phyloP scores from a whole-genome alignment of 2,329 filamentous ascomycete genomes.

The Neurospora sp. region DNA sequence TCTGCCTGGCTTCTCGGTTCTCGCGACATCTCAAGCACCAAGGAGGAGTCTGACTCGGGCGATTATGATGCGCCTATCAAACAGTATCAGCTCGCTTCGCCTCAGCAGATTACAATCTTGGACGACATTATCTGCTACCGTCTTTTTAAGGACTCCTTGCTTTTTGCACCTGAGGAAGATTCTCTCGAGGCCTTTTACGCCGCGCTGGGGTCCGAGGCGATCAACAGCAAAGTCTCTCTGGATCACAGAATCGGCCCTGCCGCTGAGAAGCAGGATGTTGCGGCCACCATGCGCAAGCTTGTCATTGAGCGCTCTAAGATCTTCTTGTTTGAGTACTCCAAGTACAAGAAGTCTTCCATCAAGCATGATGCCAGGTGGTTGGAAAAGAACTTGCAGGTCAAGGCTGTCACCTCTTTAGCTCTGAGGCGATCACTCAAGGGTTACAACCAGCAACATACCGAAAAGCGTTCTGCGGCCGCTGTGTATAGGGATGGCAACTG shows the following conservation, averaged over 20 bases:
- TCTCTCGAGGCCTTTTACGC: conserved; percentile 74
- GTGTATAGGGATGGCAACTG: conserved; percentile 43
- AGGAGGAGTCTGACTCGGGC: conserved; percentile 34
- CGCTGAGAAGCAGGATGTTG: conserved; percentile 57
- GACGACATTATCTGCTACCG: conserved; percentile 87
- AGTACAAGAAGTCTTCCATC: conserved; percentile 66
- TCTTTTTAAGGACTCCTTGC: conserved; percentile 73
- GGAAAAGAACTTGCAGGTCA: conserved; percentile 70
- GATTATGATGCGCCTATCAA: conserved; percentile 58
- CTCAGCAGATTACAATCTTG: conserved; percentile 64
- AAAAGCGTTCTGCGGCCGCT: conserved; percentile 66
- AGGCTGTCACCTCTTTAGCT: conserved; percentile 67
- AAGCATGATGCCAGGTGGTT: conserved; percentile 86
- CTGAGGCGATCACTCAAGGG: conserved; percentile 68
- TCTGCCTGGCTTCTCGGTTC: conserved; percentile 76
- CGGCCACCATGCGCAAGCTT: conserved; percentile 61
- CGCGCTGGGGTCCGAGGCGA: conserved; percentile 63
- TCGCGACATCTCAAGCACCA: conserved; percentile 51
- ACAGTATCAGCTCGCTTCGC: conserved; percentile 67
- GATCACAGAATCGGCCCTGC: conserved; percentile 61
- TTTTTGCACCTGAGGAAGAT: conserved; percentile 88
- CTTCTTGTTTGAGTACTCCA: conserved; percentile 68
- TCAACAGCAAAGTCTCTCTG: conserved; percentile 71
- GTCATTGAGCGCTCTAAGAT: conserved; percentile 82
- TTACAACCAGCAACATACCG: conserved; percentile 57